Evolutionary conservation across 1,284 basidiomycete species (phyloP).

Genomic region (Tremellales sp.): DNA sequence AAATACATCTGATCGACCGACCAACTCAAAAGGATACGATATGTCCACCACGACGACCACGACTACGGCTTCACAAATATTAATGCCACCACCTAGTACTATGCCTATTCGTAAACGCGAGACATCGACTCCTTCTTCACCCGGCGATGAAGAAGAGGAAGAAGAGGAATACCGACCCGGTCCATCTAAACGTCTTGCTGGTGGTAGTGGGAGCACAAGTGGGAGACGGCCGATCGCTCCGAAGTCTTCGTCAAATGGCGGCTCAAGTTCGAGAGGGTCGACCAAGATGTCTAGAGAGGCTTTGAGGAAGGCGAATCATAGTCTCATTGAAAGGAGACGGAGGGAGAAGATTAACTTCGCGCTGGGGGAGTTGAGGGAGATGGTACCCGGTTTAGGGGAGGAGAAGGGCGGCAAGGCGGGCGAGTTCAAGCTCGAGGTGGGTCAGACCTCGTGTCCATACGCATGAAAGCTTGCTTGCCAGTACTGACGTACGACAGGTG

Average conservation of each 20-base stretch:
- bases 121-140: constrained; percentile 3
- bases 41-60: too few relatives aligned
- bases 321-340: constrained; percentile 43
- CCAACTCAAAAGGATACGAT: too few relatives aligned
- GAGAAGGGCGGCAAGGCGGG: constrained; percentile 39
- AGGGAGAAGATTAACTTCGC: constrained; percentile 49
- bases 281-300: constrained; percentile 35
- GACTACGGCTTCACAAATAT: background rate
- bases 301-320: constrained; percentile 47
- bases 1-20: too few relatives aligned
- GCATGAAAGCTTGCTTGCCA: background rate
- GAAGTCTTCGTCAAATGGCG: background rate
- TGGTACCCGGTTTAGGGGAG: constrained; percentile 46
- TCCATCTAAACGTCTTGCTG: background rate
- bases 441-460: constrained; percentile 3
- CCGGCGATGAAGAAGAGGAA: constrained; percentile 8
- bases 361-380: constrained; percentile 38
- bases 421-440: constrained; percentile 49
- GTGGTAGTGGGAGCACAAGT: background rate
- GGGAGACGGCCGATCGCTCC: background rate
- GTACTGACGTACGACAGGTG: constrained; percentile 38
- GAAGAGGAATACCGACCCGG: constrained; percentile 29
- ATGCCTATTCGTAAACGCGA: background rate
- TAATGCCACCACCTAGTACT: background rate
- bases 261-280: background rate